phyloP scores from a whole-genome alignment of 768 basidiomycete genomes.

The Epithele typhae region DNA sequence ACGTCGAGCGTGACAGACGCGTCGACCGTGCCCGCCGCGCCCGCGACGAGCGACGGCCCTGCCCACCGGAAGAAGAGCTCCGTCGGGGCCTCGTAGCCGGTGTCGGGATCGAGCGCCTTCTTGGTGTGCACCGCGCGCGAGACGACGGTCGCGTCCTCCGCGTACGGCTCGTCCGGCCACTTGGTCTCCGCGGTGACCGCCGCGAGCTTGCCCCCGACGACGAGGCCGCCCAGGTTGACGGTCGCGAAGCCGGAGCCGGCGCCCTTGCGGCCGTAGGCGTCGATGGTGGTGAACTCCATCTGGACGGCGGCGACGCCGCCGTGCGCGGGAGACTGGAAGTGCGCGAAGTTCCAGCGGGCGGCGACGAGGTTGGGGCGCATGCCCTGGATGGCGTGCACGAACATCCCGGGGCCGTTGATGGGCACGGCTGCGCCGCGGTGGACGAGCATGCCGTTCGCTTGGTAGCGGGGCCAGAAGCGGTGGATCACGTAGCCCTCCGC shows the following conservation, averaged over 20 bases:
- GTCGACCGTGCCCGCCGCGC: slow-evolving; percentile 47
- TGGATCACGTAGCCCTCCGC: slow-evolving; percentile 86
- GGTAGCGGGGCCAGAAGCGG: slow-evolving; percentile 81
- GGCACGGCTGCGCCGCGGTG: slow-evolving; percentile 55
- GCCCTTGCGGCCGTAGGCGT: slow-evolving; percentile 74
- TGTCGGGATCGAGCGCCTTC: slow-evolving; percentile 64
- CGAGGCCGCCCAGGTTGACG: slow-evolving; percentile 83
- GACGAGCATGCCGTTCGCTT: slow-evolving; percentile 63
- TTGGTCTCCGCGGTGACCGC: slow-evolving; percentile 77
- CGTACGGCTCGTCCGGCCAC: slow-evolving; percentile 57
- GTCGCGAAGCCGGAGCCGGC: slow-evolving; percentile 77
- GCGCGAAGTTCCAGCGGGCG: slow-evolving; percentile 89
- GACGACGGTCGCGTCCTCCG: slow-evolving; percentile 43
- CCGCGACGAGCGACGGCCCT: slow-evolving; percentile 56
- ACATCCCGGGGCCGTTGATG: slow-evolving; percentile 71
- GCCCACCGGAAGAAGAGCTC: slow-evolving; percentile 76
- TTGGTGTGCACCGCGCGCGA: slow-evolving; percentile 67
- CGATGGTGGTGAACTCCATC: slow-evolving; percentile 93
- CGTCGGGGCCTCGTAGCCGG: slow-evolving; percentile 72
- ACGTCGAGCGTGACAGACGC: slow-evolving; percentile 57
- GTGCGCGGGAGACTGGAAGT: slow-evolving; percentile 76
- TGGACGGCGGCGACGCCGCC: slow-evolving; percentile 81
- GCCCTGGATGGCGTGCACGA: slow-evolving; percentile 95
- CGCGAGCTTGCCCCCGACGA: slow-evolving; percentile 73
- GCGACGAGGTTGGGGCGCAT: slow-evolving; percentile 96